These are phyloP conservation scores for Clarkia xantiana DNA, from an alignment of 345 rosid species.

Conservation along the genomic window DNA sequence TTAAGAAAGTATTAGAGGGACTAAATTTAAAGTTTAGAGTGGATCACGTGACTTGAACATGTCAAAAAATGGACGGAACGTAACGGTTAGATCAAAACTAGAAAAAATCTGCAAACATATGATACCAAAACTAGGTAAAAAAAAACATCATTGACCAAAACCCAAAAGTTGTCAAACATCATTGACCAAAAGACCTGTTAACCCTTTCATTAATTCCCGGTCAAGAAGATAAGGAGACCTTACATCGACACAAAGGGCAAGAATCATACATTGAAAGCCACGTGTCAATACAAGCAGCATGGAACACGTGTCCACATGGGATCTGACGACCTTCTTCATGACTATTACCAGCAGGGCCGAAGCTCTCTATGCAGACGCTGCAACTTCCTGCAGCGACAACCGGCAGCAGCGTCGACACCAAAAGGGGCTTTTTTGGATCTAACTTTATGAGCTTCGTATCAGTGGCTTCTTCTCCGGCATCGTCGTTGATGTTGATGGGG, in stretches of 20 bases:
- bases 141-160: no score
- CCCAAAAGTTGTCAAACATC: no score
- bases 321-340: conserved; percentile 1
- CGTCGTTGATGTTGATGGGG: background rate
- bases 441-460: background rate
- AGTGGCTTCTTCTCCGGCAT: background rate
- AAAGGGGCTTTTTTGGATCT: background rate
- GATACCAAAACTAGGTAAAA: no score
- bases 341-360: background rate
- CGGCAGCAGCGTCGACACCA: conserved; percentile 2
- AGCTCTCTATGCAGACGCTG: conserved; percentile 15
- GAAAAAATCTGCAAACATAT: no score
- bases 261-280: conserved; percentile 13
- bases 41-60: no score
- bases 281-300: conserved; percentile 13
- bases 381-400: background rate
- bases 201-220: no score
- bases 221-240: conserved; percentile 2
- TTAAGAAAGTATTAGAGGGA: no score
- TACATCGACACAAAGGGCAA: conserved; percentile 17
- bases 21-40: no score
- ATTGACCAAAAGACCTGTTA: no score
- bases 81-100: no score
- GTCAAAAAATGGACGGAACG: no score
- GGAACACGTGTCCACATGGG: conserved; percentile 18